These are phyloP conservation scores for Cercospora nicotianae DNA, from an alignment of 2,329 filamentous ascomycete species.

Conservation along the genomic window DNA sequence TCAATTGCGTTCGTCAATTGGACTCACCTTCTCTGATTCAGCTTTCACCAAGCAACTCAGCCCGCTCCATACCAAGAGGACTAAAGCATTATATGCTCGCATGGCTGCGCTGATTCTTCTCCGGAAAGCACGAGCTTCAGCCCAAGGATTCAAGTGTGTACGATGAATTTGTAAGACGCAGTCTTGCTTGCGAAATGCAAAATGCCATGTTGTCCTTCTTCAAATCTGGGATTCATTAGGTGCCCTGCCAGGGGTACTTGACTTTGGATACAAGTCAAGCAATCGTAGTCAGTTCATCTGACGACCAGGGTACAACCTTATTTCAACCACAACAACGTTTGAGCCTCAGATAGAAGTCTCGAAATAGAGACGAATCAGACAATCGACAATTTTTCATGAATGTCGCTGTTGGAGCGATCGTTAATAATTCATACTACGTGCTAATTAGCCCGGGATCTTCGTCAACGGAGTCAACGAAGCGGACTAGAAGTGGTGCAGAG, in stretches of 20 bases:
- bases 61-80: not conserved
- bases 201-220: not conserved
- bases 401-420: constrained; percentile 4
- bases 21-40: not conserved
- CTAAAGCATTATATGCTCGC: not conserved
- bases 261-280: not conserved
- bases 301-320: not conserved
- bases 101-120: not conserved
- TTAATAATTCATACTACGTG: not conserved
- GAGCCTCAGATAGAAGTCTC: not conserved
- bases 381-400: not conserved
- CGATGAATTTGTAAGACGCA: not conserved
- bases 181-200: not conserved
- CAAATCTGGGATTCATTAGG: not conserved
- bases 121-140: not conserved
- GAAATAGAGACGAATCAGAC: not conserved
- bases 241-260: not conserved
- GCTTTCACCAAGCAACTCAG: not conserved
- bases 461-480: not conserved
- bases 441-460: not conserved
- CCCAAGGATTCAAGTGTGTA: not conserved
- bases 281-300: not conserved
- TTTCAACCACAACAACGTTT: not conserved
- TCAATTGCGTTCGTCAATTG: not conserved
- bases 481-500: not conserved